Base-by-base conservation (phyloP, 2,329 filamentous ascomycete species). In the Fusarium compactum region DNA sequence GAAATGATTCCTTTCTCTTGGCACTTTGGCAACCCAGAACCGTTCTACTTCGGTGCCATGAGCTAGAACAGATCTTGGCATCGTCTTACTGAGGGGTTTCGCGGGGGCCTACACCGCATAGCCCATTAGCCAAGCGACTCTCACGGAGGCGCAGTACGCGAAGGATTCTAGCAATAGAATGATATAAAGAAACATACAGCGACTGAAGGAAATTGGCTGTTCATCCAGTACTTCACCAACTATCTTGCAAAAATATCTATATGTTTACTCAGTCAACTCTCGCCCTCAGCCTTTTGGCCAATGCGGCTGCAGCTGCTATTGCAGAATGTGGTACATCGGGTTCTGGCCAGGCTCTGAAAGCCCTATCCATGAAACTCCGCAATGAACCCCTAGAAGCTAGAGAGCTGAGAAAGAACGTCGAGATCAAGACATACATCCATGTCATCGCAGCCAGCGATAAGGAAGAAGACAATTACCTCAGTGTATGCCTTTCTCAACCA, bases 391-490 rank as follows among this genome's bases (percentile, higher is more conserved):
- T 70, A 2, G 27, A 44, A 16, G 24, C 40, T 8, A 20, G 58
- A 8, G 54, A 44, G 3, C 20, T 25, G 1, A 53, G n/a, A 12
- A 34, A 60, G 16, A 51, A 34, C 1, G 40, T 70, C 2, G 61
- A 62, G 5, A 50, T 70, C 14, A 55, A 59, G 10, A 70, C 58
- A 3, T 70, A 67, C 18, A 51, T 70, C 1, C 62, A 70, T 2
- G 46, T 70, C 6, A 22, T 70, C 3, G 58, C 47, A n/a, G 41
- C 45, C 4, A 67, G 57, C 16, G 48, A 60, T 16, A 70, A 64
- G 30, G 67, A 67, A 38, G 50, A 67, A 16, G 62, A 64, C 4
- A 45, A 48, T 8, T 70, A 70, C 12, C 38, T 67, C 6, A 60
- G 11, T 0, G 57, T 67, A 15, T 43, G 29, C 20, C 6, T 38